These are phyloP conservation scores for Harrya chromipes DNA, from an alignment of 768 basidiomycete genomes.

Conservation along the genomic window DNA sequence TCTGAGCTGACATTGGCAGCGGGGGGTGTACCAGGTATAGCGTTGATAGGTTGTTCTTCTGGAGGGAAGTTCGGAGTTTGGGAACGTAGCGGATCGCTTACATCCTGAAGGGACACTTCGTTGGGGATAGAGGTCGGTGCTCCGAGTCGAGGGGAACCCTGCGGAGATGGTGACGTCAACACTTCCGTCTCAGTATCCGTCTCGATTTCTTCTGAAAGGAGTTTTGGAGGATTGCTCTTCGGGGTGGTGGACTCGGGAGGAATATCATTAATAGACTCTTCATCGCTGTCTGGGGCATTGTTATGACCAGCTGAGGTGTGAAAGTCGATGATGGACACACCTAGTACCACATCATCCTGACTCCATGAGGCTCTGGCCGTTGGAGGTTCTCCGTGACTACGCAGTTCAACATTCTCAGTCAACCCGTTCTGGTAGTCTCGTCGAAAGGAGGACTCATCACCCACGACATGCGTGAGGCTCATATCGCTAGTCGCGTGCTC, in stretches of 20 bases:
- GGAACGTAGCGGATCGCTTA: slow-evolving; percentile 16
- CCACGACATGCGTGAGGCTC: slow-evolving; percentile 23
- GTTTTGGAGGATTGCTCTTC: slow-evolving; percentile 16
- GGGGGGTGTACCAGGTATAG: slow-evolving; percentile 28
- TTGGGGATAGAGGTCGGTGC: slow-evolving; percentile 3
- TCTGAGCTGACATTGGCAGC: neutral
- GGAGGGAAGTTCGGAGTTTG: neutral
- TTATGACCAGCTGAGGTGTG: neutral
- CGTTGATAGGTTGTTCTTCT: slow-evolving; percentile 10
- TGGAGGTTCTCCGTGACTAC: slow-evolving; percentile 22
- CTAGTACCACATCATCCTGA: slow-evolving; percentile 18
- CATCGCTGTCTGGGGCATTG: slow-evolving; percentile 36
- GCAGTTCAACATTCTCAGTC: slow-evolving; percentile 28
- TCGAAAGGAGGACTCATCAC: slow-evolving; percentile 22
- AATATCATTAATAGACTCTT: slow-evolving; percentile 27
- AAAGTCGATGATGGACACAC: slow-evolving; percentile 11
- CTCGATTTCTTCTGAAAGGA: slow-evolving; percentile 15
- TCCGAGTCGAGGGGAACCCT: slow-evolving; percentile 15
- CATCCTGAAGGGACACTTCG: slow-evolving; percentile 17
- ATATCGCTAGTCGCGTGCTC: slow-evolving; percentile 17
- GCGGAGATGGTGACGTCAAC: slow-evolving; percentile 22
- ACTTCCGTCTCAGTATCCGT: slow-evolving; percentile 29
- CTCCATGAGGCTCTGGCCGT: slow-evolving; percentile 8
- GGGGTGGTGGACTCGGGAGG: slow-evolving; percentile 28
- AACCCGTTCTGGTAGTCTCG: slow-evolving; percentile 26